Evolutionary conservation across 176 grass and related monocot genomes (phyloP).

Genomic region (Aegilops bicornis): DNA sequence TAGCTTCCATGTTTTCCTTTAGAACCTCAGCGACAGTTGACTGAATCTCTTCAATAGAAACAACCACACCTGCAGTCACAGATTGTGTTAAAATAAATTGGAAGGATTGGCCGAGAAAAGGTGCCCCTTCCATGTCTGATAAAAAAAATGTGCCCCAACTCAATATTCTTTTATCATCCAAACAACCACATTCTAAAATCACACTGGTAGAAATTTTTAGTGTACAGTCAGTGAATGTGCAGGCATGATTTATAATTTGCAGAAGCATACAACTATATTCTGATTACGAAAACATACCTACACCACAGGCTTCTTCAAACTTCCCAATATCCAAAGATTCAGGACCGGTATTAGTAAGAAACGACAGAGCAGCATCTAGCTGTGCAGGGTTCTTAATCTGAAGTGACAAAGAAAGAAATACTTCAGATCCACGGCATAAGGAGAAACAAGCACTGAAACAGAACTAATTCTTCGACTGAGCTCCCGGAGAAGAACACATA

Average conservation of each 20-base stretch:
- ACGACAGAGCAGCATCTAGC: conserved; percentile 77
- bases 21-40: conserved; percentile 60
- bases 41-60: conserved; percentile 87
- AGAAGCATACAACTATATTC: conserved; percentile 7
- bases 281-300: conserved; percentile 51
- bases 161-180: not conserved
- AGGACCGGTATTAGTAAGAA: conserved; percentile 61
- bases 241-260: conserved; percentile 13
- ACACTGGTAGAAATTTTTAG: not conserved
- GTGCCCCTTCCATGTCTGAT: not conserved
- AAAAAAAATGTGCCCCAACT: not conserved
- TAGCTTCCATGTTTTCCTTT: conserved; percentile 82
- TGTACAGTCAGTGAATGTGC: not conserved
- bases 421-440: not conserved
- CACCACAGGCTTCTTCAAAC: conserved; percentile 92
- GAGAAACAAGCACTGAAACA: conserved; percentile 16
- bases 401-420: not conserved
- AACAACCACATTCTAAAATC: not conserved
- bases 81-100: not conserved
- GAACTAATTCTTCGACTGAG: not conserved
- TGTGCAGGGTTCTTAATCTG: conserved; percentile 91
- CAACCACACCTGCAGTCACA: conserved; percentile 69
- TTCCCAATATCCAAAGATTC: conserved; percentile 63
- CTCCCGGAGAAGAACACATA: not conserved
- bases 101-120: conserved; percentile 1